phyloP scores from a whole-genome alignment of 2,329 filamentous ascomycete genomes.

The Zymoseptoria tritici region DNA sequence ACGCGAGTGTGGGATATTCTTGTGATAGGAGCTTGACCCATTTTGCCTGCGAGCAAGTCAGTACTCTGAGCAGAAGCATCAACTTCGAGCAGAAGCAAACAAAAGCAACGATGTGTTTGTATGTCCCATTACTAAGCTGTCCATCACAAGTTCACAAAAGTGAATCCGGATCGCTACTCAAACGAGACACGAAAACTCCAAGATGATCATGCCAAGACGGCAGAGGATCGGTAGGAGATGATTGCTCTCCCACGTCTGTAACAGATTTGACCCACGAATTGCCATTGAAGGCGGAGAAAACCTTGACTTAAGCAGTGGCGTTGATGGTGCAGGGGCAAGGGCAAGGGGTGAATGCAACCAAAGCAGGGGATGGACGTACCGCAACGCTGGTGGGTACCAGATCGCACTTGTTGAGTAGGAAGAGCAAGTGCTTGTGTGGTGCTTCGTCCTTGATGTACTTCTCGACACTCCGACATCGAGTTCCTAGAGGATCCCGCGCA shows the following conservation, averaged over 20 bases:
- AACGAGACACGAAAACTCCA: constrained; percentile 68
- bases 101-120: constrained; percentile 48
- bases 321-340: constrained; percentile 27
- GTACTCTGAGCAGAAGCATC: constrained; percentile 12
- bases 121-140: constrained; percentile 99
- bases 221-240: constrained; percentile 59
- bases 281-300: constrained; percentile 54
- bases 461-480: constrained; percentile 80
- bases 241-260: constrained; percentile 98
- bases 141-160: constrained; percentile 57
- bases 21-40: constrained; percentile 88
- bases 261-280: constrained; percentile 80
- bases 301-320: constrained; percentile 89
- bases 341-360: constrained; percentile 7
- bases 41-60: constrained; percentile 57
- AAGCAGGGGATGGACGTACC: constrained; percentile 61
- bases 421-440: constrained; percentile 90
- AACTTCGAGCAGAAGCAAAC: constrained; percentile 11
- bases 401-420: constrained; percentile 86
- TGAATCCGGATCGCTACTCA: constrained; percentile 91
- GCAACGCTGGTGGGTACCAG: constrained; percentile 86
- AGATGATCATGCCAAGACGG: constrained; percentile 86
- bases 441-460: constrained; percentile 92
- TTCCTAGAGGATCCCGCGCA: constrained; percentile 81
- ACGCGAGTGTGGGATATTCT: constrained; percentile 87